A percentile compares a stretch with the other conserved stretches of the same genome.
Conservation (phyloP, 371 early-diverging fungal genomes). For the Syncephalastrum contaminatum region DNA sequence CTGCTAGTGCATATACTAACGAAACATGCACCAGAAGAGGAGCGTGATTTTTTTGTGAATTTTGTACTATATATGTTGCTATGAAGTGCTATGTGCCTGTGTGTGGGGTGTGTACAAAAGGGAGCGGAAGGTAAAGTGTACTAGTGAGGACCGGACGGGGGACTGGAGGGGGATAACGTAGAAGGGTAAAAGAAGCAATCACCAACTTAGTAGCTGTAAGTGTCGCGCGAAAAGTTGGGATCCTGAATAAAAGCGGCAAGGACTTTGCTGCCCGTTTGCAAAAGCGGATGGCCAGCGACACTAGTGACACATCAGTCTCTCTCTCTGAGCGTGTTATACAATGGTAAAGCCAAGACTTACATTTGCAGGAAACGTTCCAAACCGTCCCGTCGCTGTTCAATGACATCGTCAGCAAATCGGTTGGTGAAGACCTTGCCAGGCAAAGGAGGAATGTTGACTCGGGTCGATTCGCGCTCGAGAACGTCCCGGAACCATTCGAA, state of each 20-base stretch:
- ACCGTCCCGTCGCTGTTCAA: constrained; percentile 89
- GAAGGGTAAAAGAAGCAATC: not conserved
- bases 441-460: constrained; percentile 94
- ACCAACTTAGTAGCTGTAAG: constrained; percentile 60
- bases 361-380: constrained; percentile 95
- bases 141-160: not conserved
- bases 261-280: constrained; percentile 96
- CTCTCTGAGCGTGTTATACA: no score
- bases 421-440: constrained; percentile 98
- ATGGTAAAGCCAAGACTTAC: constrained; percentile 52
- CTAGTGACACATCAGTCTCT: constrained; percentile 34
- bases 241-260: constrained; percentile 95
- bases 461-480: constrained; percentile 85
- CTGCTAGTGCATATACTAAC: no score
- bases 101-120: no score
- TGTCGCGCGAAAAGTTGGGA: constrained; percentile 79
- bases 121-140: not conserved
- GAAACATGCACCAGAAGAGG: no score
- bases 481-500: constrained; percentile 98
- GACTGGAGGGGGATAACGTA: not conserved
- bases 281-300: constrained; percentile 94
- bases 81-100: no score
- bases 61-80: no score
- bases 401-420: constrained; percentile 91
- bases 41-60: no score